Base-by-base conservation (phyloP, 371 early-diverging fungal genomes). In the Mortierella sp. region DNA sequence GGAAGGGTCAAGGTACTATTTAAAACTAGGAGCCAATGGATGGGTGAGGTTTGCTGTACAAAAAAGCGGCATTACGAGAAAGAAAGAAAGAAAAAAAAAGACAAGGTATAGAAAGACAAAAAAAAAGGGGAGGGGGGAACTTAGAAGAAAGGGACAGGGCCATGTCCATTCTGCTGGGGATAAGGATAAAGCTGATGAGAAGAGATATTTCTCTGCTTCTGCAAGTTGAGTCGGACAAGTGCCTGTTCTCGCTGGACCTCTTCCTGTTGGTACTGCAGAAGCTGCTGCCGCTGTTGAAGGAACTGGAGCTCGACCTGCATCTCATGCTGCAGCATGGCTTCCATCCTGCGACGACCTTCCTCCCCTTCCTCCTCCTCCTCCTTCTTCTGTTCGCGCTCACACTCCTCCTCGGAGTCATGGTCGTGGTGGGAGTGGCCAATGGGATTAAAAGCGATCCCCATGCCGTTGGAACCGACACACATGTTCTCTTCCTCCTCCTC, bases 291-390 rank as follows among this genome's bases (percentile, higher is more conserved):
- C 49, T 81, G 73, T 18, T 81, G 77, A 21, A 78, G 46, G 65
- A 41, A 38, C 8, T 78, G 83, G 35, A 78, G 72, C 56, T 82
- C 83, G 11, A 72, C 51, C 51, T 82, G 72, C 63, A 72, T 49
- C 56, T 76, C 74, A 10, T 54, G 48, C 68, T 75, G 79, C 35
- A 79, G 24, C 16, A 83, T 38, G 12, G 63, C 48, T 29, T 49
- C 49, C 74, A 79, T 78, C 43, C 60, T 32, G 51, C 49, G 29
- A 38, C 63, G 63, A 24, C 38, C 72, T 6, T 70, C n/a, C 6
- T 75, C 65, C 27, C 44, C 21, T 32, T 29, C 73, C 94, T 93
- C 75, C 90, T 91, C 75, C 90, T 90, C 96, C 96, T 96, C 51
- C 87, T 89, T 49, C 85, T 88, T 18, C 94, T 94, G 32, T 18